phyloP scores from a whole-genome alignment of 1,284 basidiomycete species.

The Cryptococcus sp. region DNA sequence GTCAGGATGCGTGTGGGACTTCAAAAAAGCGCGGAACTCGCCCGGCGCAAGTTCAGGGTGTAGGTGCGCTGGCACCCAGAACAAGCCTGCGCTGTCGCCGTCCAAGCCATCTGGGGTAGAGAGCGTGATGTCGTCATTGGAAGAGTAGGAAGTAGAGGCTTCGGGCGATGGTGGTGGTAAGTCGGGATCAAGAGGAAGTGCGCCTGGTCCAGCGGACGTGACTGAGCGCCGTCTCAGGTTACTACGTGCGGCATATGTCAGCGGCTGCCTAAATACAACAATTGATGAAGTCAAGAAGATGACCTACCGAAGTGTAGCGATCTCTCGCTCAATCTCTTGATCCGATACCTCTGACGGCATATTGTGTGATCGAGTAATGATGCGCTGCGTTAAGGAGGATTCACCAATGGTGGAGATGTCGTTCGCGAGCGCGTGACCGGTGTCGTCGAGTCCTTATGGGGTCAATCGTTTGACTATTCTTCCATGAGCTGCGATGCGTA shows the following conservation, averaged over 20 bases:
- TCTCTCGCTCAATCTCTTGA: conserved; percentile 81
- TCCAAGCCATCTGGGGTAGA: conserved; percentile 42
- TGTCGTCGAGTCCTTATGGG: no score
- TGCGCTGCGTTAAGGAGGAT: no score
- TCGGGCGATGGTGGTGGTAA: conserved; percentile 59
- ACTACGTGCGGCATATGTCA: conserved; percentile 39
- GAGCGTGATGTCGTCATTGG: conserved; percentile 49
- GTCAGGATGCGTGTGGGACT: conserved; percentile 74
- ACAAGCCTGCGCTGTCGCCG: conserved; percentile 58
- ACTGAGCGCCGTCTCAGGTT: conserved; percentile 78
- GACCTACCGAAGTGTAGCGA: conserved; percentile 66
- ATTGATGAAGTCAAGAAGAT: background rate
- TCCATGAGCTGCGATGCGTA: no score
- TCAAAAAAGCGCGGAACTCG: conserved; percentile 91
- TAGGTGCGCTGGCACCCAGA: conserved; percentile 95
- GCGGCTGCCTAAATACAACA: background rate
- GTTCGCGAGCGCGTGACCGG: no score
- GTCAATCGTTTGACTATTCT: no score
- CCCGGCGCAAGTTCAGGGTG: conserved; percentile 97
- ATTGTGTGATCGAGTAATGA: background rate
- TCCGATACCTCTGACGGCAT: conserved; percentile 55
- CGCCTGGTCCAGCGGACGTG: conserved; percentile 68
- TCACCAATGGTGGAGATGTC: no score
- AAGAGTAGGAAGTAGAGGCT: conserved; percentile 33
- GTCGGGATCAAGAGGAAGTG: conserved; percentile 81